Evolutionary conservation across 768 basidiomycete species (phyloP).

Genomic region (Rhizopogon vinicolor): DNA sequence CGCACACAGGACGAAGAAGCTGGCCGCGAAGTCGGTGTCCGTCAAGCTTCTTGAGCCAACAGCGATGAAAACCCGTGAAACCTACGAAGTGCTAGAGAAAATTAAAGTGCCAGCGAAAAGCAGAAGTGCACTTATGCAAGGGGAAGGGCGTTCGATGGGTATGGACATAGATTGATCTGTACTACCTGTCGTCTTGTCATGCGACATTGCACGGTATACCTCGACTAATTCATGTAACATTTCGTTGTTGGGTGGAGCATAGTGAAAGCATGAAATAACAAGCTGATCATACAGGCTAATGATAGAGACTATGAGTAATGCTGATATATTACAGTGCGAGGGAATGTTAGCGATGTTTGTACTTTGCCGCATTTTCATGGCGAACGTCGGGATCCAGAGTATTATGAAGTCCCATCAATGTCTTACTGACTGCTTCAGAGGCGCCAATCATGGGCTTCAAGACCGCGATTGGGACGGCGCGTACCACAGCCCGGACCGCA

Average conservation of each 20-base stretch:
- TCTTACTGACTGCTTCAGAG: constrained; percentile 94
- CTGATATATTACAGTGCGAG: constrained; percentile 18
- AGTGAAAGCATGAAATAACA: neutral
- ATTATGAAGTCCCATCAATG: constrained; percentile 89
- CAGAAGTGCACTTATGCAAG: constrained; percentile 71
- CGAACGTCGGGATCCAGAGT: constrained; percentile 82
- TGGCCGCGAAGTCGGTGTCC: constrained; percentile 49
- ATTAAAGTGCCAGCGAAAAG: constrained; percentile 66
- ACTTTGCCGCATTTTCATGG: constrained; percentile 87
- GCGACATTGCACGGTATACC: neutral
- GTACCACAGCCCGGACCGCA: constrained; percentile 87
- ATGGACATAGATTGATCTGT: constrained; percentile 75
- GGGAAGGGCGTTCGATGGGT: constrained; percentile 84
- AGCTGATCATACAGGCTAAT: neutral
- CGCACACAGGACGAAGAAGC: constrained; percentile 62
- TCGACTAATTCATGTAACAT: neutral
- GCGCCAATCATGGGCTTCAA: constrained; percentile 98
- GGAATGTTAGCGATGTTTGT: constrained; percentile 65
- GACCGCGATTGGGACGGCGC: constrained; percentile 96
- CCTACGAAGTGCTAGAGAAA: constrained; percentile 64
- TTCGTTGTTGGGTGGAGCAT: neutral
- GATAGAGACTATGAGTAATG: neutral
- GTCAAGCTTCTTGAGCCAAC: constrained; percentile 67
- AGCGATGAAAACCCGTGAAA: constrained; percentile 34
- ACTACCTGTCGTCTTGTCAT: neutral